Evolutionary conservation across 768 basidiomycete species (phyloP).

Genomic region (Lenzites betulinus): DNA sequence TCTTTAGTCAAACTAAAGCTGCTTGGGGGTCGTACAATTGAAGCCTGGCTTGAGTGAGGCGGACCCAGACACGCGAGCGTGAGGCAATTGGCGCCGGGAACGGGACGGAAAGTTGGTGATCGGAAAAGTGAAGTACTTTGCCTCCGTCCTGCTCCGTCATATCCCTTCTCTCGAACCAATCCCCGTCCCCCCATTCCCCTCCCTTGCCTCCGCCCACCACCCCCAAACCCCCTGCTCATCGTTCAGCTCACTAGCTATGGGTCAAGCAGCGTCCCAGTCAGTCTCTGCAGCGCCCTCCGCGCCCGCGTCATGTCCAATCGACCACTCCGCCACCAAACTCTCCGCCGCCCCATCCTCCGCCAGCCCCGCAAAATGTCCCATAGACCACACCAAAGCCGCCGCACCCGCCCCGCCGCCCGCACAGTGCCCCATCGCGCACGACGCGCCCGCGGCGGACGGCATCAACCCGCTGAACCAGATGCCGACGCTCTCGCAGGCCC

Average conservation of each 20-base stretch:
- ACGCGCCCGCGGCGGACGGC: slow-evolving; percentile 27
- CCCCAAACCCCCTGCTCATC: not conserved
- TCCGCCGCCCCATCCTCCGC: slow-evolving; percentile 10
- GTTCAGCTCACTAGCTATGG: slow-evolving; percentile 20
- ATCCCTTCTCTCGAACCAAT: not conserved
- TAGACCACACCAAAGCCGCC: slow-evolving; percentile 34
- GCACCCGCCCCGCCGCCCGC: slow-evolving; percentile 33
- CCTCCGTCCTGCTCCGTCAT: slow-evolving; percentile 19
- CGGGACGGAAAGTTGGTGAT: slow-evolving; percentile 2
- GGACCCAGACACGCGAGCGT: too few species aligned
- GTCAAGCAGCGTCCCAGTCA: slow-evolving; percentile 33
- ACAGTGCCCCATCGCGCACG: slow-evolving; percentile 67
- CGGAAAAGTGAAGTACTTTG: slow-evolving; percentile 1
- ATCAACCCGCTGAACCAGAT: slow-evolving; percentile 85
- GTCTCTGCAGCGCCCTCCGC: slow-evolving; percentile 20
- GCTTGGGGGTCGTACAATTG: too few species aligned
- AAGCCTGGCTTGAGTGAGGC: too few species aligned
- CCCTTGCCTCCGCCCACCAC: not conserved
- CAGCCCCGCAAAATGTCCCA: slow-evolving; percentile 39
- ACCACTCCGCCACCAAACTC: slow-evolving; percentile 21
- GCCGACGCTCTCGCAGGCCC: slow-evolving; percentile 76
- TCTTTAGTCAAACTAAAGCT: too few species aligned
- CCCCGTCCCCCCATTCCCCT: not conserved
- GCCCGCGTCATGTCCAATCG: slow-evolving; percentile 26
- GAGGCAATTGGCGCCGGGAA: not conserved